Evolutionary conservation across 2,329 filamentous ascomycete genomes (phyloP).

Genomic region (Botrytis galanthina): DNA sequence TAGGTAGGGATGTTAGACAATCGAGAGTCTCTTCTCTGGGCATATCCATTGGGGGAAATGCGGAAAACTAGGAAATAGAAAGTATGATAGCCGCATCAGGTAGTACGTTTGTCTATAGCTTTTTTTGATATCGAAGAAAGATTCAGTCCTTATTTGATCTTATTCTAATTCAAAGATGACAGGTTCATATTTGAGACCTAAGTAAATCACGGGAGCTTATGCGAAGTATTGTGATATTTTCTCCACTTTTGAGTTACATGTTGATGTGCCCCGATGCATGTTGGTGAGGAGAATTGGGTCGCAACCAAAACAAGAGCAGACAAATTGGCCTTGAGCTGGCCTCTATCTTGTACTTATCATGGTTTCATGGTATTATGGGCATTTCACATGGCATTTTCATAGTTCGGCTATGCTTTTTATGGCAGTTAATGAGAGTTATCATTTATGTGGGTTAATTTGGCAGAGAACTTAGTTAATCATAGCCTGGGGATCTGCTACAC

Average conservation of each 20-base stretch:
- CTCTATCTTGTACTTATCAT: accelerated
- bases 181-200: not conserved
- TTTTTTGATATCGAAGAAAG: no score
- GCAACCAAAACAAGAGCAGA: not conserved
- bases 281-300: no score
- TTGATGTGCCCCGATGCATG: not conserved
- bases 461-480: not conserved
- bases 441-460: accelerated
- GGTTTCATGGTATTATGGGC: not conserved
- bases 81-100: accelerated
- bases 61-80: not conserved
- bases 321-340: not conserved
- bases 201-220: not conserved
- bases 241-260: not conserved
- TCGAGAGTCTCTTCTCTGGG: accelerated
- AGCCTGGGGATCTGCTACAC: not conserved
- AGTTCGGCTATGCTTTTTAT: not conserved
- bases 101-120: not conserved
- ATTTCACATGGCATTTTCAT: not conserved
- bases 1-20: not conserved
- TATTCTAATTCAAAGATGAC: not conserved
- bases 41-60: accelerated
- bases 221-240: not conserved
- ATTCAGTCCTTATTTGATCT: no score
- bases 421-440: not conserved